Percentiles rank a stretch among this genome's conserved stretches.
Conservation (phyloP, 2,329 filamentous ascomycete species). For the Pseudogymnoascus sp. region DNA sequence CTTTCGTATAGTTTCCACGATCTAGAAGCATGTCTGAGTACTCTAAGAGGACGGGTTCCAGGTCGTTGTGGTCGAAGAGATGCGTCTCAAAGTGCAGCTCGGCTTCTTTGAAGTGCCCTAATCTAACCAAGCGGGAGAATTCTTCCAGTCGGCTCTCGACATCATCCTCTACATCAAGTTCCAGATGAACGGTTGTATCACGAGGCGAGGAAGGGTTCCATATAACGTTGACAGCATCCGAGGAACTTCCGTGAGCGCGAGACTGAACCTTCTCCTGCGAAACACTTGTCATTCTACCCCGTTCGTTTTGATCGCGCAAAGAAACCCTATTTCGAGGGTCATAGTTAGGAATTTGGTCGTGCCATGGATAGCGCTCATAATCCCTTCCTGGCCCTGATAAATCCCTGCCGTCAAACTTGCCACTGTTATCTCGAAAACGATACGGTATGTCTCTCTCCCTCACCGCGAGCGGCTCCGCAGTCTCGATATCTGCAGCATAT, state of each 20-base stretch:
- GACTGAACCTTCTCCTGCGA: background rate
- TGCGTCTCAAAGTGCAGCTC: slow-evolving; percentile 14
- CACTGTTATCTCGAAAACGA: background rate
- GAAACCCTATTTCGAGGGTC: background rate
- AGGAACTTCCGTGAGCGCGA: background rate
- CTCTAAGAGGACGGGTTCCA: background rate
- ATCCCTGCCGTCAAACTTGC: background rate
- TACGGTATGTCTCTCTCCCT: background rate
- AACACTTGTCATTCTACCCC: background rate
- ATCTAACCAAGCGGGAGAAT: slow-evolving; percentile 18
- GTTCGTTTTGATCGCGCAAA: background rate
- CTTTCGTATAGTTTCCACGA: background rate
- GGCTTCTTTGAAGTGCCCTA: slow-evolving; percentile 16
- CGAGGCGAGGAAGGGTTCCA: background rate
- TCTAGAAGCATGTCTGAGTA: background rate
- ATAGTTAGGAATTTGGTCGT: background rate
- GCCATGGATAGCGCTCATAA: background rate
- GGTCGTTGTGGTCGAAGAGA: slow-evolving; percentile 1
- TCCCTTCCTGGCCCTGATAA: background rate
- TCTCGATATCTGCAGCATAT: background rate
- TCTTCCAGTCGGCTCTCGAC: slow-evolving; percentile 14
- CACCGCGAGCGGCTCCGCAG: background rate
- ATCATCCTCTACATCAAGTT: background rate
- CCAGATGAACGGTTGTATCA: background rate
- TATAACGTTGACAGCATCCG: background rate